A percentile compares a stretch with the other conserved stretches of the same genome.
phyloP scores from a whole-genome alignment of 768 basidiomycete genomes.

The Tulasnella sp. region DNA sequence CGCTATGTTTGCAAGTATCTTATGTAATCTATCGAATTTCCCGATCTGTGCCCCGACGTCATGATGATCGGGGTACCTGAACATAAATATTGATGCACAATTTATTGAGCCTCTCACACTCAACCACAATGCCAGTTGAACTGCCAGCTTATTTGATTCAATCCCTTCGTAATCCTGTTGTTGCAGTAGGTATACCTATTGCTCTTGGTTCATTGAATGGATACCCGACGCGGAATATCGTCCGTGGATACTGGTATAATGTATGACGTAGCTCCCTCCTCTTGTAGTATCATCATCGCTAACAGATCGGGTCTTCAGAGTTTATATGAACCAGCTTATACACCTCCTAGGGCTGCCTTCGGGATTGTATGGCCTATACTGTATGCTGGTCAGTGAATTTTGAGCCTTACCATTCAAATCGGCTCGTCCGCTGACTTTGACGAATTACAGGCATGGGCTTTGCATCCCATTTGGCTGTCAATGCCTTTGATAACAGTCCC shows the following conservation, averaged over 20 bases:
- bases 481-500: slow-evolving; percentile 36
- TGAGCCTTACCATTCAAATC: too few species aligned
- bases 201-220: slow-evolving; percentile 43
- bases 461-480: slow-evolving; percentile 48
- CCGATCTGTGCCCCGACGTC: too few species aligned
- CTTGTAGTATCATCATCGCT: too few species aligned
- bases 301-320: slow-evolving; percentile 26
- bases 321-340: slow-evolving; percentile 38
- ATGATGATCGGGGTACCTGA: not conserved
- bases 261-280: slow-evolving; percentile 27
- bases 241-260: slow-evolving; percentile 44
- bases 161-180: slow-evolving; percentile 42
- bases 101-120: not conserved
- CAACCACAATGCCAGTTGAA: slow-evolving; percentile 10
- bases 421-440: too few species aligned
- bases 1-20: too few species aligned
- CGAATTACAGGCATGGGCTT: slow-evolving; percentile 44
- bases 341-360: slow-evolving; percentile 41
- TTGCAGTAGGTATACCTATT: slow-evolving; percentile 47
- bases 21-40: too few species aligned
- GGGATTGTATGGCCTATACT: slow-evolving; percentile 46
- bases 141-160: slow-evolving; percentile 41
- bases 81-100: not conserved
- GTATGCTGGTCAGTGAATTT: slow-evolving; percentile 30
- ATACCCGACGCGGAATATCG: slow-evolving; percentile 34